phyloP scores from a whole-genome alignment of 73 alveolate genomes.

The Uronychia setigera region DNA sequence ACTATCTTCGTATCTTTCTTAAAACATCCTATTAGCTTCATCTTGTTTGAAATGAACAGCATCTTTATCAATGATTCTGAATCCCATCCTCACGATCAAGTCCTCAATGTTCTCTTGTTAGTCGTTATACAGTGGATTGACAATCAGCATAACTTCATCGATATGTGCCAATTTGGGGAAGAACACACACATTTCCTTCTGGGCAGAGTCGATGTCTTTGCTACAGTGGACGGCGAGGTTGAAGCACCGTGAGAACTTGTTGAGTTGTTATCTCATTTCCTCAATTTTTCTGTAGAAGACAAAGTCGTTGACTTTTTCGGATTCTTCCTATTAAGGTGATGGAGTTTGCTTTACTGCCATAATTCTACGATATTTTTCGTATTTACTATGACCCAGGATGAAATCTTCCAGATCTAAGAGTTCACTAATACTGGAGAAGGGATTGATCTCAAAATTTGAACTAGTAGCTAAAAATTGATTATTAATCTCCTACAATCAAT shows the following conservation, averaged over 20 bases:
- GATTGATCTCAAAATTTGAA: conserved; percentile 40
- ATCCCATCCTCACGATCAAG: conserved; percentile 33
- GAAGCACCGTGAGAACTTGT: conserved; percentile 31
- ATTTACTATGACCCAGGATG: conserved; percentile 27
- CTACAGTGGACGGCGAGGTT: conserved; percentile 41
- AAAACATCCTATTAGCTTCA: conserved; percentile 6
- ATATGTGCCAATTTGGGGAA: conserved; percentile 44
- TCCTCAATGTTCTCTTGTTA: conserved; percentile 8
- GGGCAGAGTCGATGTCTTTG: conserved; percentile 5
- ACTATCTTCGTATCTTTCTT: not conserved
- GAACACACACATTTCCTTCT: conserved; percentile 25
- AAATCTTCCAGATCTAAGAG: conserved; percentile 43
- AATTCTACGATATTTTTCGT: conserved; percentile 19
- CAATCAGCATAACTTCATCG: conserved; percentile 31
- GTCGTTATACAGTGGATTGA: conserved; percentile 38
- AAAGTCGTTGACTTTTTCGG: not conserved
- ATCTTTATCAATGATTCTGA: conserved; percentile 16
- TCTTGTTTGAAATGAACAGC: not conserved
- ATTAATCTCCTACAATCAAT: not conserved
- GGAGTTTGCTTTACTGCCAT: not conserved
- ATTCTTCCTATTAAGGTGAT: not conserved
- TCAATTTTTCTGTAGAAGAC: conserved; percentile 21
- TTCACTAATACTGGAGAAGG: conserved; percentile 37
- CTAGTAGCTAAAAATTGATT: not conserved
- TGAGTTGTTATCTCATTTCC: conserved; percentile 18